A percentile compares a stretch with the other conserved stretches of the same genome.
phyloP scores from a whole-genome alignment of 352 stramenopile species.

The Phytophthora gonapodyides region DNA sequence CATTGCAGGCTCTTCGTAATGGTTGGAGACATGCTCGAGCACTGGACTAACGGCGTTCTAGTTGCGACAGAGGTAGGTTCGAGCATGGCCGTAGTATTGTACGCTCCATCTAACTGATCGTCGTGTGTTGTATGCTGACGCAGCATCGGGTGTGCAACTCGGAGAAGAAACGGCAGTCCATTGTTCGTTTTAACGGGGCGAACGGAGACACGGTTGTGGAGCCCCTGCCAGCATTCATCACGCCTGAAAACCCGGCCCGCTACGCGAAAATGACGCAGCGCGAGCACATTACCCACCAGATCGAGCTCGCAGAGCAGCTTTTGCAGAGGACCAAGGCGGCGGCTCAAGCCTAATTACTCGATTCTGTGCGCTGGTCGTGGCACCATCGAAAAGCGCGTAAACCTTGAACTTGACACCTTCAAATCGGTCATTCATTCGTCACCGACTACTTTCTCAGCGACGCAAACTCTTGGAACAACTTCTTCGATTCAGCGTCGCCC shows the following conservation, averaged over 20 bases:
- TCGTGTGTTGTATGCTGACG: neutral
- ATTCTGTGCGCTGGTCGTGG: conserved; percentile 2
- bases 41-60: conserved; percentile 80
- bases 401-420: conserved; percentile 12
- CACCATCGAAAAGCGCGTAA: neutral
- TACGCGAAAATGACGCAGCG: conserved; percentile 71
- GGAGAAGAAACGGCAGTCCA: conserved; percentile 77
- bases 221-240: conserved; percentile 65
- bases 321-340: conserved; percentile 63
- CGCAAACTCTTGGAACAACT: conserved; percentile 76
- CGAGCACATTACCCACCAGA: conserved; percentile 60
- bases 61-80: conserved; percentile 68
- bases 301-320: conserved; percentile 57
- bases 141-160: conserved; percentile 83
- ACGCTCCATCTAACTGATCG: neutral
- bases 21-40: conserved; percentile 82
- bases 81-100: neutral
- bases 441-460: conserved; percentile 61
- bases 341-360: conserved; percentile 33
- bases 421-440: neutral
- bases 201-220: conserved; percentile 74
- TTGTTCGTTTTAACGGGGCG: conserved; percentile 83
- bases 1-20: conserved; percentile 67
- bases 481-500: conserved; percentile 51
- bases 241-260: conserved; percentile 49